phyloP scores from a whole-genome alignment of 352 stramenopile species.

The Phytopythium delawarense region DNA sequence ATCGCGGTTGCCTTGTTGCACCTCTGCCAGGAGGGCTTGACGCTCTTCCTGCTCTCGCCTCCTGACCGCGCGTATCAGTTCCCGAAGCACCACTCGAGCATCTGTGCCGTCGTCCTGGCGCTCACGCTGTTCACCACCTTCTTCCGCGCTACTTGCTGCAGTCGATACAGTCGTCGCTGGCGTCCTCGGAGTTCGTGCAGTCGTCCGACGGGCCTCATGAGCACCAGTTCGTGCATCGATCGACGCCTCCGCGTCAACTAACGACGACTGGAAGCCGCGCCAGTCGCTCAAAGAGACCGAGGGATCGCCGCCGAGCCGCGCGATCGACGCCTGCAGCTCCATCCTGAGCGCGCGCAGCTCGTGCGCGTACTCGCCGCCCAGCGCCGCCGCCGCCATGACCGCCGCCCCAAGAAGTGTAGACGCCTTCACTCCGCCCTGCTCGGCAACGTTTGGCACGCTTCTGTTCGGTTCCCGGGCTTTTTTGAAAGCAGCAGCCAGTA shows the following conservation, averaged over 20 bases:
- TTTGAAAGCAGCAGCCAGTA: background rate
- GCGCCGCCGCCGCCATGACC: background rate
- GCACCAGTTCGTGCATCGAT: background rate
- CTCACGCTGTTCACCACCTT: slow-evolving; percentile 3
- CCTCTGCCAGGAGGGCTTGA: slow-evolving; percentile 19
- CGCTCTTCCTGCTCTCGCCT: slow-evolving; percentile 28
- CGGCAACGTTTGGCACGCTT: background rate
- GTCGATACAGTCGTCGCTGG: slow-evolving; percentile 2
- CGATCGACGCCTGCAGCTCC: slow-evolving; percentile 51
- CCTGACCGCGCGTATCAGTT: slow-evolving; percentile 30
- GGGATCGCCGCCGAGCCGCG: slow-evolving; percentile 20
- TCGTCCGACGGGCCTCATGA: background rate
- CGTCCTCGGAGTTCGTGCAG: background rate
- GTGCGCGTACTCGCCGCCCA: slow-evolving; percentile 18
- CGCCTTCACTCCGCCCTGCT: too few relatives aligned
- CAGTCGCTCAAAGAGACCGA: background rate
- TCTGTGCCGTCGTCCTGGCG: slow-evolving; percentile 4
- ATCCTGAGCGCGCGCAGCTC: slow-evolving; percentile 60
- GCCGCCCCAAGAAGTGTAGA: background rate
- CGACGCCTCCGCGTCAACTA: background rate
- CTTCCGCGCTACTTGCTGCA: slow-evolving; percentile 4
- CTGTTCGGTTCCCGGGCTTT: background rate
- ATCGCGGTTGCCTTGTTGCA: background rate
- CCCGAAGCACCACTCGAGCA: slow-evolving; percentile 25
- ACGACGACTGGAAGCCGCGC: background rate